Evolutionary conservation across 305 asterid species (phyloP).

Genomic region (Rubia peregrina): DNA sequence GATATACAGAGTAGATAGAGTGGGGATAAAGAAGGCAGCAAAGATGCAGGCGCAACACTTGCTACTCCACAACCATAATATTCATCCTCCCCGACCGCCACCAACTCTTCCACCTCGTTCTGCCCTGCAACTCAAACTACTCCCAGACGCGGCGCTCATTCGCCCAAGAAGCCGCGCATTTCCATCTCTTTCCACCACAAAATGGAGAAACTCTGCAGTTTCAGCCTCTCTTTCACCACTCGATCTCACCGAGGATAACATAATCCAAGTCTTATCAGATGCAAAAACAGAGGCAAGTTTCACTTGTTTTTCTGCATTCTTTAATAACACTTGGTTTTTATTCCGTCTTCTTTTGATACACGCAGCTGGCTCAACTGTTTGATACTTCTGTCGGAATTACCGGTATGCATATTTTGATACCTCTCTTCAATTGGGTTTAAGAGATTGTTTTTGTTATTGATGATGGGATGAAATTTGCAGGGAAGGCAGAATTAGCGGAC

Average conservation of each 20-base stretch:
- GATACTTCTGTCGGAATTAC: slow-evolving; percentile 81
- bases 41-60: not conserved
- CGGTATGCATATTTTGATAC: slow-evolving; percentile 33
- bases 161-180: not conserved
- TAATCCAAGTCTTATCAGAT: slow-evolving; percentile 50
- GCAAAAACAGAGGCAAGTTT: slow-evolving; percentile 59
- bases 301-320: not conserved
- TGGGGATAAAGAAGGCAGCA: slow-evolving; percentile 1
- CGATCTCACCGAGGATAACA: slow-evolving; percentile 77
- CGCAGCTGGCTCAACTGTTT: slow-evolving; percentile 83
- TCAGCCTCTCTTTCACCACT: slow-evolving; percentile 54
- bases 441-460: not conserved
- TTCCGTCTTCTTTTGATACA: not conserved
- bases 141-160: not conserved
- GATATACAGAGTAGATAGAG: not conserved
- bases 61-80: not conserved
- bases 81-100: not conserved
- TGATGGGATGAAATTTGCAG: slow-evolving; percentile 24
- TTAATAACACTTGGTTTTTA: not conserved
- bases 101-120: not conserved
- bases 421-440: not conserved
- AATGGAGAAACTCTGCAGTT: slow-evolving; percentile 9
- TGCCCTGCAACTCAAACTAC: slow-evolving; percentile 1
- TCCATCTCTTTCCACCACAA: not conserved
- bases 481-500: slow-evolving; percentile 77